Base-by-base conservation (phyloP, 805 yeast genomes). In the Groenewaldozyma tartarivorans region DNA sequence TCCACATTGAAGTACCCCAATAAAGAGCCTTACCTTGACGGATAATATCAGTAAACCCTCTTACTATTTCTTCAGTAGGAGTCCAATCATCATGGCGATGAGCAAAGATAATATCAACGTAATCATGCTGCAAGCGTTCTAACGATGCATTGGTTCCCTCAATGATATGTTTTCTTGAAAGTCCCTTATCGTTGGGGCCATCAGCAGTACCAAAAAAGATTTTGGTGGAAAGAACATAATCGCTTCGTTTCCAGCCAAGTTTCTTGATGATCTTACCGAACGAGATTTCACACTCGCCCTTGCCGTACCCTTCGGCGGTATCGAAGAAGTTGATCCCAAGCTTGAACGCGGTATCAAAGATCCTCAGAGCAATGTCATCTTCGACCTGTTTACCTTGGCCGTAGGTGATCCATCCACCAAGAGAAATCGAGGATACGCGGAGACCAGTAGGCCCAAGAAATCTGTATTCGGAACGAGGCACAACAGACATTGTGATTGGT, bases 1-100 rank as follows among this genome's bases (percentile, higher is more conserved):
- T 40, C 59, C 59, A 55, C 47, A 54, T 55, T 5, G 54, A 52
- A 1, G 59, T 55, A 3, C 57, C 59, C 59, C 59, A 55, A 47
- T 55, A 55, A 20, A 48, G 36, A 9, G 59, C 59, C 44, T 55
- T 53, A 30, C 59, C 59, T 31, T 50, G 53, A 19, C 41, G 35
- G 30, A 55, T 54, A 30, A 55, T 35, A 45, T 55, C 54, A 20
- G 55, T 55, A 41, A 55, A 55, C 2, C 49, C 59, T 20, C 59
- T 50, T 18, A 55, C 59, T 11, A 55, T 47, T 41, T 54, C 58
- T 39, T 54, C 58, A 49, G 53, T 55, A 16, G 57, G 57, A 7
- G 53, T 51, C 21, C 35, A 39, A 21, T 48, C 42, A 34, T 55
- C 60, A 7, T 54, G 56, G 31, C 60, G 49, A 36, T 55, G 60